Percentiles rank a stretch among this genome's conserved stretches.
phyloP scores from a whole-genome alignment of 2,329 filamentous ascomycete species.

The Penicillium sp. region DNA sequence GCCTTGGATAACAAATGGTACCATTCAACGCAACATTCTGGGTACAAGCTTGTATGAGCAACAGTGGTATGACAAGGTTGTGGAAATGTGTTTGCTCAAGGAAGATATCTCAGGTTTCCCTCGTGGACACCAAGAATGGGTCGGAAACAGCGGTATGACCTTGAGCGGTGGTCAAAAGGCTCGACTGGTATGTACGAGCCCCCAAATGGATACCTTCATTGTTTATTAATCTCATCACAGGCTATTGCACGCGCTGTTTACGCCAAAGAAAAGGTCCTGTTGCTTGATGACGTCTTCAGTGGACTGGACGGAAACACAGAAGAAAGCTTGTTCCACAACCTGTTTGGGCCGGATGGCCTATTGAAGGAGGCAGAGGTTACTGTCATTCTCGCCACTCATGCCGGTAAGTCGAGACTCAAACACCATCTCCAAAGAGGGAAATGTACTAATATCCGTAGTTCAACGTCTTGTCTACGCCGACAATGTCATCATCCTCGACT shows the following conservation, averaged over 20 bases:
- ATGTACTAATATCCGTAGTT: background rate
- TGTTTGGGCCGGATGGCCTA: conserved; percentile 33
- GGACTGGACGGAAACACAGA: conserved; percentile 39
- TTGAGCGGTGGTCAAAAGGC: conserved; percentile 33
- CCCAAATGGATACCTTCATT: too few species aligned
- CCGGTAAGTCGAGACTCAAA: background rate
- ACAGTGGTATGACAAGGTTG: conserved; percentile 28
- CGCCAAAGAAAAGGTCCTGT: conserved; percentile 27
- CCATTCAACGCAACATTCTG: conserved; percentile 22
- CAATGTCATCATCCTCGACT: conserved; percentile 51
- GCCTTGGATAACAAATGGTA: conserved; percentile 19
- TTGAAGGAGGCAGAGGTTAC: conserved; percentile 24
- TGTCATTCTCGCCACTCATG: background rate
- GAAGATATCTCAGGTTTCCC: conserved; percentile 24
- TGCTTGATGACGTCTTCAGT: conserved; percentile 42
- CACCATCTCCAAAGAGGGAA: too few species aligned
- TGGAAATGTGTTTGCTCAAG: conserved; percentile 25
- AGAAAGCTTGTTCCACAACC: conserved; percentile 31
- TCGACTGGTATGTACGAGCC: conserved; percentile 7
- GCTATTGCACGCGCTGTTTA: conserved; percentile 37
- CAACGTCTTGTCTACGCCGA: conserved; percentile 32
- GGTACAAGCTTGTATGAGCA: conserved; percentile 19
- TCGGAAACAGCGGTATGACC: conserved; percentile 25
- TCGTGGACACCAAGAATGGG: conserved; percentile 20
- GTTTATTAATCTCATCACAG: too few species aligned